phyloP scores from a whole-genome alignment of 192 early-diverging fungal species.

The Chytriomyces hyalinus region DNA sequence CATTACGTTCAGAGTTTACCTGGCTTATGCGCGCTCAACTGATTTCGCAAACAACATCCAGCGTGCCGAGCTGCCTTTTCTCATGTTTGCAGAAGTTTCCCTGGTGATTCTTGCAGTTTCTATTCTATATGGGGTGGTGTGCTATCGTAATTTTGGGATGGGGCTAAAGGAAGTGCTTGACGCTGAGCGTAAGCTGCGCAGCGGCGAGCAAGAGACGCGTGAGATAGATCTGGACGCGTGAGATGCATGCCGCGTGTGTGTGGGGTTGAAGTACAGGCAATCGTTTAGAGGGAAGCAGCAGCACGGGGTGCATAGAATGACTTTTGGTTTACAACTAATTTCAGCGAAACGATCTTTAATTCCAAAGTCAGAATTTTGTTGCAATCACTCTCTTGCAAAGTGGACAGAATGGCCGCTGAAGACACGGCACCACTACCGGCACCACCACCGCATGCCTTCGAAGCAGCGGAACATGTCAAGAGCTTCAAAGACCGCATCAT shows the following conservation, averaged over 20 bases:
- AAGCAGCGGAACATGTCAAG: not conserved
- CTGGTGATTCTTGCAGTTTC: not conserved
- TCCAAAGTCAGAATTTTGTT: too few species aligned
- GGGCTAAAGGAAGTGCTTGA: conserved; percentile 12
- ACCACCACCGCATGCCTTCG: too few species aligned
- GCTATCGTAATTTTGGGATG: conserved; percentile 5
- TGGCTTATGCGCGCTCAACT: not conserved
- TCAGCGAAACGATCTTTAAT: too few species aligned
- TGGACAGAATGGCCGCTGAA: too few species aligned
- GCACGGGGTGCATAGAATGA: too few species aligned
- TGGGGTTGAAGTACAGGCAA: too few species aligned
- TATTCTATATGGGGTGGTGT: conserved; percentile 13
- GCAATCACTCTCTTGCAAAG: too few species aligned
- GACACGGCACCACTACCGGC: too few species aligned
- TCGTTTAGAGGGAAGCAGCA: too few species aligned
- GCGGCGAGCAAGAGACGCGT: not conserved
- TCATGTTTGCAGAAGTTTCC: conserved; percentile 10
- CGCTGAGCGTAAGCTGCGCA: not conserved
- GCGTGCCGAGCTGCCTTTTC: not conserved
- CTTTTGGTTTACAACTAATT: too few species aligned
- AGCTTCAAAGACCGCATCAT: not conserved
- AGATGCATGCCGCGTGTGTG: too few species aligned
- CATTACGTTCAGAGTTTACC: conserved; percentile 10
- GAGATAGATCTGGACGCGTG: conserved; percentile 14
- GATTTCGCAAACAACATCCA: not conserved